Percentiles rank a stretch among this genome's conserved stretches.
phyloP scores from a whole-genome alignment of 1,284 basidiomycete genomes.

The Marasmius tenuissimus region DNA sequence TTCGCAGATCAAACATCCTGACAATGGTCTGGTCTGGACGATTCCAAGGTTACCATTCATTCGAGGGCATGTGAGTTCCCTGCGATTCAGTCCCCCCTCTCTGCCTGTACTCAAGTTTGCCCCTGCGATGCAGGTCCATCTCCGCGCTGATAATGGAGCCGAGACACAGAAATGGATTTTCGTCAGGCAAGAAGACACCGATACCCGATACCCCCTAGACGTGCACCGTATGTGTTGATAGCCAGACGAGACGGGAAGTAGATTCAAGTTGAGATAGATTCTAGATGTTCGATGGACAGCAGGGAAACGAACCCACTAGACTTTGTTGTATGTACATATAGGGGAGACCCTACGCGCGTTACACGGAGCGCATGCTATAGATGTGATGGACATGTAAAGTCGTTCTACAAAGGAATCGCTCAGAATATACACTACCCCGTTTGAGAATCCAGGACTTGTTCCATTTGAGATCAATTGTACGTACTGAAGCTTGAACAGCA shows the following conservation, averaged over 20 bases:
- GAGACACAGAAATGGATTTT: neutral
- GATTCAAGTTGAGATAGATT: neutral
- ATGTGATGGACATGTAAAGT: too few relatives aligned
- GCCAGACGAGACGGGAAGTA: neutral
- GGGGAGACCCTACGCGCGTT: too few relatives aligned
- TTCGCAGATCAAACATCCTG: neutral
- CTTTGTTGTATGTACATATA: too few relatives aligned
- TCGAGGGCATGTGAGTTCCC: neutral
- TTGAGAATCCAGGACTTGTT: too few relatives aligned
- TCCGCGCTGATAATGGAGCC: neutral
- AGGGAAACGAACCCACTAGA: too few relatives aligned
- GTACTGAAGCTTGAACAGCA: too few relatives aligned
- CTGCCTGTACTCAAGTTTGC: neutral
- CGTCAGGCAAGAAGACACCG: neutral
- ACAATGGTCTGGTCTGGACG: neutral
- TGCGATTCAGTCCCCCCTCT: neutral
- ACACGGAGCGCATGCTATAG: too few relatives aligned
- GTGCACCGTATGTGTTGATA: too few relatives aligned
- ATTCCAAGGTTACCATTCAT: neutral
- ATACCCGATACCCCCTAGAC: neutral
- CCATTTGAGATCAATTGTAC: too few relatives aligned
- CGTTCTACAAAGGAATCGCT: too few relatives aligned
- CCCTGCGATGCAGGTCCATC: neutral
- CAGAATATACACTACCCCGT: too few relatives aligned
- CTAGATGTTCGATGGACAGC: too few relatives aligned